These are phyloP conservation scores for Lactarius sp. DNA, from an alignment of 768 basidiomycete species.

Conservation along the genomic window DNA sequence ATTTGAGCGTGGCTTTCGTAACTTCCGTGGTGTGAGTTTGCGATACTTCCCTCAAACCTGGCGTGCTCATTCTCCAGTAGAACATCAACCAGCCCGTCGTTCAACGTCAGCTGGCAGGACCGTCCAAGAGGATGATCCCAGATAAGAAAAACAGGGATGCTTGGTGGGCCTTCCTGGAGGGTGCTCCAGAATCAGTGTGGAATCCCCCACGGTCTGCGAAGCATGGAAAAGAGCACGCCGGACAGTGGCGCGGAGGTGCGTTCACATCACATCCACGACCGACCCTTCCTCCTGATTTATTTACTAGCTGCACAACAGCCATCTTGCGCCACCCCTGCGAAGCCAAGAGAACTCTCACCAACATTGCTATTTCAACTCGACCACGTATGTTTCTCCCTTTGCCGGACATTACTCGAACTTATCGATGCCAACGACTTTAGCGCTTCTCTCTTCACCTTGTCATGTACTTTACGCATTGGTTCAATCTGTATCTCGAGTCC, in stretches of 20 bases:
- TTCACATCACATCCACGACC: conserved; percentile 18
- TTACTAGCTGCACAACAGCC: conserved; percentile 5
- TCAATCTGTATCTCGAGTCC: conserved; percentile 52
- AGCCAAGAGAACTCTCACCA: conserved; percentile 49
- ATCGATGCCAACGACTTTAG: conserved; percentile 36
- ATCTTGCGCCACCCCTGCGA: background rate
- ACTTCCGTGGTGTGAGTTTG: conserved; percentile 54
- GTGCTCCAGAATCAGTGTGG: conserved; percentile 66
- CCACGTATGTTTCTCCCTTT: conserved; percentile 45
- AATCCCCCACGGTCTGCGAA: conserved; percentile 43
- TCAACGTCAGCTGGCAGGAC: conserved; percentile 37
- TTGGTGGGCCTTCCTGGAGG: conserved; percentile 78
- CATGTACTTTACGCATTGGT: conserved; percentile 84
- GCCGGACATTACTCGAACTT: conserved; percentile 18
- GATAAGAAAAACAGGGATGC: conserved; percentile 66
- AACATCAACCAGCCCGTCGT: conserved; percentile 63
- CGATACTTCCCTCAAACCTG: background rate
- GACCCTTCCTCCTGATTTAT: background rate
- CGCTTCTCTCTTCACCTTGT: conserved; percentile 66
- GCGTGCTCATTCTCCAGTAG: conserved; percentile 34
- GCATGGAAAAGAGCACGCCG: conserved; percentile 25
- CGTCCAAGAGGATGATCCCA: conserved; percentile 45
- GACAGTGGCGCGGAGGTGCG: background rate
- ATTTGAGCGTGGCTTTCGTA: conserved; percentile 55
- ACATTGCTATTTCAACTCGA: conserved; percentile 54